These are phyloP conservation scores for Camellia japonica DNA, from an alignment of 148 eudicot genomes.

Conservation along the genomic window DNA sequence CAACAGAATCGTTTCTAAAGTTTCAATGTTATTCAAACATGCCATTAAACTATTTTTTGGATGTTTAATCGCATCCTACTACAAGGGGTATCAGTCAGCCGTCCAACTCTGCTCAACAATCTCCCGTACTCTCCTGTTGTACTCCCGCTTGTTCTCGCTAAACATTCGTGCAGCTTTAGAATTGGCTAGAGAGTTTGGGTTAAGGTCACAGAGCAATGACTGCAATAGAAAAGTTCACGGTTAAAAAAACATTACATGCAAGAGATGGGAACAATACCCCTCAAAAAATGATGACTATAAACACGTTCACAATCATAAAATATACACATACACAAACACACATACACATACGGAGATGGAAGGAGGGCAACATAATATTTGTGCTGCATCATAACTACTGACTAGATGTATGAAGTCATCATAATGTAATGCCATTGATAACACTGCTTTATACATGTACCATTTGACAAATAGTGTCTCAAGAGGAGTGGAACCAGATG, in stretches of 20 bases:
- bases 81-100: constrained; percentile 32
- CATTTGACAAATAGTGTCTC: background rate
- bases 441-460: background rate
- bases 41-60: background rate
- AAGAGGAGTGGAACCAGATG: background rate
- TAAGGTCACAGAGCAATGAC: constrained; percentile 60
- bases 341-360: background rate
- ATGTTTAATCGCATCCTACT: background rate
- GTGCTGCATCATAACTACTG: background rate
- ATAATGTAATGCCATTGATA: background rate
- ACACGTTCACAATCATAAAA: background rate
- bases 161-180: constrained; percentile 67
- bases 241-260: background rate
- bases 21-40: constrained; percentile 2
- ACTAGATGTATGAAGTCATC: background rate
- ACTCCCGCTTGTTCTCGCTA: constrained; percentile 58
- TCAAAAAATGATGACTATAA: background rate
- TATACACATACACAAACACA: background rate
- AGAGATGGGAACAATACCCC: background rate
- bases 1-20: constrained; percentile 10
- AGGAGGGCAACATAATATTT: background rate
- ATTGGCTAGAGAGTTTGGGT: constrained; percentile 68
- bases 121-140: constrained; percentile 36
- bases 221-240: constrained; percentile 13
- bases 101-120: constrained; percentile 59